Base-by-base conservation (phyloP, 2,329 filamentous ascomycete genomes). In the Biscogniauxia marginata region DNA sequence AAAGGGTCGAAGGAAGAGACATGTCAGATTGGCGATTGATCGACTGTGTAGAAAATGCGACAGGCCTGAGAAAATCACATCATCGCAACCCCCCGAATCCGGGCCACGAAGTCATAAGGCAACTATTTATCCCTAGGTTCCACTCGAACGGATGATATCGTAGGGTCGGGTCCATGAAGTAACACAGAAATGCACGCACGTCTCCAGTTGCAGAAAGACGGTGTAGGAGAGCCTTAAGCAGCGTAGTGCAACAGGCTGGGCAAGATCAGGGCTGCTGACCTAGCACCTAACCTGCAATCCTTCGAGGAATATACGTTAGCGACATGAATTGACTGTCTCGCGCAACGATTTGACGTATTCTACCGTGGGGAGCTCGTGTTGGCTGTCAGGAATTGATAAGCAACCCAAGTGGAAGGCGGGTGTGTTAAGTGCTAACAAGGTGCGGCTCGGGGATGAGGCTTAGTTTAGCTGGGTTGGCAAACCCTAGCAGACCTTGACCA, bases 371-470 rank as follows among this genome's bases (percentile, higher is more conserved):
- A 39, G 6, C 30, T 39, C 30, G 30, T 39, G 30, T 39, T 39
- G 30, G 30, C 30, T 39, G 30, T 39, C 11, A 39, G 30, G 30
- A 39, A 16, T 39, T 39, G 30, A n/a, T 39, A 39, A 39, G 30
- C 30, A 39, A 16, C 7, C 30, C 13, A n/a, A n/a, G n/a, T n/a
- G 30, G 30, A 39, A 16, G 34, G 53, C 56, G 23, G n/a, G n/a
- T n/a, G 55, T 43, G 48, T 54, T 52, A 51, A 61, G 53, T 57
- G 51, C 44, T 46, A 59, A 61, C 54, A 63, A 61, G 56, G 57
- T 63, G 61, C 61, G 61, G 61, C 61, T 63, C 59, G 59, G 49
- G 30, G 47, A 55, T 44, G 59, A 49, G 59, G 59, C 59, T 61
- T 52, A 62, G 54, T 54, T 58, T 39, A 8, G 30, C 30, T 39